phyloP scores from a whole-genome alignment of 305 asterid species.

The Fraxinus floribunda region DNA sequence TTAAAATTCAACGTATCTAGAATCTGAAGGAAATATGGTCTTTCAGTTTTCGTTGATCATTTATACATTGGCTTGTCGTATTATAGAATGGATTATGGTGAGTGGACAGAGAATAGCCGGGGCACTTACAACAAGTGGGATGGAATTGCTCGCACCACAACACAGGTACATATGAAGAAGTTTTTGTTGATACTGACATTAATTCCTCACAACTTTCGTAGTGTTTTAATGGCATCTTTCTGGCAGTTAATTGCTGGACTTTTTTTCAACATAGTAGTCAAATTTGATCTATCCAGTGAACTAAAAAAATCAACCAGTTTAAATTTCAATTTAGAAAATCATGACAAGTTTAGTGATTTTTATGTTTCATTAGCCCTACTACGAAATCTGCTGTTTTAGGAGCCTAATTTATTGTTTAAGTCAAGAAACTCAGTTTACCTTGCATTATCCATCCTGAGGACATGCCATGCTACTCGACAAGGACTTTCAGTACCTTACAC shows the following conservation, averaged over 20 bases:
- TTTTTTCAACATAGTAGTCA: background rate
- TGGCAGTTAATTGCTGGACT: background rate
- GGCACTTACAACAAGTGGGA: slow-evolving; percentile 99
- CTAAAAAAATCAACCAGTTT: background rate
- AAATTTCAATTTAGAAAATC: background rate
- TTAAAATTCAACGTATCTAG: background rate
- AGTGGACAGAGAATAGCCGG: slow-evolving; percentile 91
- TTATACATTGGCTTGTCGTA: background rate
- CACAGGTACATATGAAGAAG: slow-evolving; percentile 52
- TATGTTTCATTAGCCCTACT: background rate
- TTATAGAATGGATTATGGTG: slow-evolving; percentile 91
- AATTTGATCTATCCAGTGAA: background rate
- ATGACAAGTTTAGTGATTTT: background rate
- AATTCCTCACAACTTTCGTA: background rate
- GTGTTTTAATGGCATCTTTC: background rate
- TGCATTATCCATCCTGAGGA: background rate
- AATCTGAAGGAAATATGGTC: background rate
- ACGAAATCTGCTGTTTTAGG: background rate
- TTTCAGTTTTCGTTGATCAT: slow-evolving; percentile 13
- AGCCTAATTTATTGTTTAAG: background rate
- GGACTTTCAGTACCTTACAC: background rate
- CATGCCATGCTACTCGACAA: background rate
- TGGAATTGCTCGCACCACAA: slow-evolving; percentile 82
- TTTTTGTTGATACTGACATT: background rate
- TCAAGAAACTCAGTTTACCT: background rate